Conservation (phyloP, 1,284 basidiomycete species). For the Butyriboletus appendiculatus region DNA sequence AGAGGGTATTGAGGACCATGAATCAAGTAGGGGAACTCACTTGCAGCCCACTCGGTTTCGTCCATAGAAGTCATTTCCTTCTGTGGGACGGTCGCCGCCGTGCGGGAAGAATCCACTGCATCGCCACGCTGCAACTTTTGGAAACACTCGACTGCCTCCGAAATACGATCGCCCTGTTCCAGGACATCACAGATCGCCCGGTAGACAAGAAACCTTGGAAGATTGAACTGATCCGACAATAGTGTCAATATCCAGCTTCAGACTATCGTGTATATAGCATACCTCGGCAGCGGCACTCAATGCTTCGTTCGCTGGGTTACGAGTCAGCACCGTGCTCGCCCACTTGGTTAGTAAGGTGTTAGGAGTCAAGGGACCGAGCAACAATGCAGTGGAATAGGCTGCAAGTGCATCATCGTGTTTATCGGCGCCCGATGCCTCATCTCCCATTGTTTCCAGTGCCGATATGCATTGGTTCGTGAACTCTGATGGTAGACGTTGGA, state of each 20-base stretch:
- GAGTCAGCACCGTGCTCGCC: neutral
- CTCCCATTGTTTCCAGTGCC: neutral
- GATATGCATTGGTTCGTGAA: neutral
- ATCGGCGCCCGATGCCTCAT: neutral
- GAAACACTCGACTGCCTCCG: neutral
- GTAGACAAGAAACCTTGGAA: neutral
- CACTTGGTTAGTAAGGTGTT: slow-evolving; percentile 6
- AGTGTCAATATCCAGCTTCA: neutral
- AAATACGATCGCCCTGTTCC: neutral
- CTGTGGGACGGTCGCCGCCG: no score
- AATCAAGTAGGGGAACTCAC: neutral
- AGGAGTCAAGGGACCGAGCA: neutral
- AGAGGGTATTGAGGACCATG: neutral
- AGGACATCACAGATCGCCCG: slow-evolving; percentile 7
- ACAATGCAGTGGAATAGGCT: slow-evolving; percentile 7
- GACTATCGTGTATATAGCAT: neutral
- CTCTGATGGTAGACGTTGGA: neutral
- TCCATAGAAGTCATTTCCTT: neutral
- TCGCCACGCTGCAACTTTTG: neutral
- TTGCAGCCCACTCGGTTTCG: neutral
- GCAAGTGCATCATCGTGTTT: neutral
- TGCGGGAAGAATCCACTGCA: no score
- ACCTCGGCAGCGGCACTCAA: slow-evolving; percentile 5
- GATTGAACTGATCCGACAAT: neutral
- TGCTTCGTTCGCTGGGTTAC: neutral